Percentiles rank a stretch among this genome's conserved stretches.
phyloP scores from a whole-genome alignment of 2,329 filamentous ascomycete genomes.

The Fonsecaea multimorphosa region DNA sequence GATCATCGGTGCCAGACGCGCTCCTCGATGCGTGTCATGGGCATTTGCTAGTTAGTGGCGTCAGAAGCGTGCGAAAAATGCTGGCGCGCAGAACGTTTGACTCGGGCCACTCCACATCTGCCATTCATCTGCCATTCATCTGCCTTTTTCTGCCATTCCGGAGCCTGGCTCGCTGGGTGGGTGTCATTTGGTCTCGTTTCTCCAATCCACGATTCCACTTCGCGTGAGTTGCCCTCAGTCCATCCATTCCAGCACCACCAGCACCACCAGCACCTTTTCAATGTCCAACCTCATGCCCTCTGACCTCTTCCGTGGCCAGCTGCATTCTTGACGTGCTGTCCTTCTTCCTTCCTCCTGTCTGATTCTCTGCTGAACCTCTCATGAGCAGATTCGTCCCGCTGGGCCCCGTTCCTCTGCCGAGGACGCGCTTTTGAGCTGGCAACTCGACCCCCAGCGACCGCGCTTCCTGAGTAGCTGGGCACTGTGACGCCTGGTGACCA shows the following conservation, averaged over 20 bases:
- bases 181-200: too few relatives aligned
- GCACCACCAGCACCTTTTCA: constrained; percentile 2
- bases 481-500: constrained; percentile 12
- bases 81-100: constrained; percentile 13
- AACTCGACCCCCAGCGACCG: constrained; percentile 29
- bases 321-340: constrained; percentile 13
- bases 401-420: constrained; percentile 44
- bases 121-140: not conserved
- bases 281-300: constrained; percentile 20
- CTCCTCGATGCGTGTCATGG: constrained; percentile 7
- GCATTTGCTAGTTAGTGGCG: too few relatives aligned
- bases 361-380: constrained; percentile 13
- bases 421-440: constrained; percentile 44
- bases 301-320: constrained; percentile 34
- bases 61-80: constrained; percentile 18
- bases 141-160: too few relatives aligned
- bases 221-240: constrained; percentile 21
- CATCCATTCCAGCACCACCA: constrained; percentile 8
- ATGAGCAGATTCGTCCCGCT: constrained; percentile 21
- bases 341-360: constrained; percentile 1
- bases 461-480: constrained; percentile 26
- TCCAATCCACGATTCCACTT: constrained; percentile 17
- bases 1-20: constrained; percentile 6
- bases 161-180: too few relatives aligned
- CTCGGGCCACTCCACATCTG: constrained; percentile 5